Evolutionary conservation across 768 basidiomycete genomes (phyloP), one percentile per base, ranked within the genome.

Genomic region (Boletus reticulatus): DNA sequence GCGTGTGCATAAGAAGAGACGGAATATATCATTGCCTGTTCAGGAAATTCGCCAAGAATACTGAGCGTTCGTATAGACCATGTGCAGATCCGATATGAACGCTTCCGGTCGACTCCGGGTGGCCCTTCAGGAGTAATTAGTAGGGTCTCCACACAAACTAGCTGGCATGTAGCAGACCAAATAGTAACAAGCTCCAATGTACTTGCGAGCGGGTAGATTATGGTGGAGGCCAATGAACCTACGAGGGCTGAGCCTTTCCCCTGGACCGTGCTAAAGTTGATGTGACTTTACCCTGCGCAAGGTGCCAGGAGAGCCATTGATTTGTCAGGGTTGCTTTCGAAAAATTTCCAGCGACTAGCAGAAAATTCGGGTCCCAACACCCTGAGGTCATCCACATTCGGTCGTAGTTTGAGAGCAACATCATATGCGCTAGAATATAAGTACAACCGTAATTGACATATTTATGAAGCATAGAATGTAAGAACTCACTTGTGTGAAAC

Each of bases 391-490:
- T 73, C 71, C 4, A 61, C 60, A 16, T 67, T 76, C 4, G 85
- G 85, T 24, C 86, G 75, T 14, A 84, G 61, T 61, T 84, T 85
- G 57, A 83, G 75, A 5, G 81, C 84, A 29, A 78, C 77, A 58
- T 87, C 82, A 31, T 80, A 60, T 2, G 73, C 81, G 58, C 83
- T 85, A 59, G 34, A 55, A 8, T 37, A 16, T n/a, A n/a, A n/a
- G n/a, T n/a, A 31, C 13, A 39, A 22, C 4, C 29, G 4, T 38
- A 10, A 46, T 27, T 29, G 8, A 20, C 24, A 11, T 9, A 44
- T 4, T 36, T 36, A 4, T 32, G 32, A 12, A 48, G 41, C 16
- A 32, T 17, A 27, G n/a, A 61, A 54, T 75, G 5, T 46, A 29
- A 29, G 29, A 2, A 9, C 29, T 29, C 29, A 85, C 85, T 84